Evolutionary conservation across 2,329 filamentous ascomycete genomes (phyloP).

Genomic region (Penicillium concentricum): DNA sequence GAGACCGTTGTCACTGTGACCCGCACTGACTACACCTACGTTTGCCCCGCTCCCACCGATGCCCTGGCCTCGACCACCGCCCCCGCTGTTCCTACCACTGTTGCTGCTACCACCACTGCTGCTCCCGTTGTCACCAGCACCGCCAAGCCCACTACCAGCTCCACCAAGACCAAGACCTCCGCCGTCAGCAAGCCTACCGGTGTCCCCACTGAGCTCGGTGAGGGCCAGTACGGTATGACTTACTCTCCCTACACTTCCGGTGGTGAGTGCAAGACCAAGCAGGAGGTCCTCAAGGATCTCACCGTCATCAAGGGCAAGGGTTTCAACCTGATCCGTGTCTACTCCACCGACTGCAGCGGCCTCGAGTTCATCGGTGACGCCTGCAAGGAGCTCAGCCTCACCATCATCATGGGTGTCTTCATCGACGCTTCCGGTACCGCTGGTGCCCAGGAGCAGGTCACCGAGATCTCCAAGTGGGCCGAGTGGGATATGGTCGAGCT

Average conservation of each 20-base stretch:
- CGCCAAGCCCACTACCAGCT: constrained; percentile 9
- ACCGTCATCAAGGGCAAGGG: constrained; percentile 61
- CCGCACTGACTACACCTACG: constrained; percentile 65
- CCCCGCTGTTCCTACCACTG: background rate
- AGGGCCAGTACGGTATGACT: constrained; percentile 67
- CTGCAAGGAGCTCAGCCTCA: constrained; percentile 64
- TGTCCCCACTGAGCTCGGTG: constrained; percentile 31
- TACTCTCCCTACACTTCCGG: constrained; percentile 70
- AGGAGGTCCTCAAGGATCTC: constrained; percentile 62
- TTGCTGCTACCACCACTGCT: constrained; percentile 15
- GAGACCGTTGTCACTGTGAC: constrained; percentile 67
- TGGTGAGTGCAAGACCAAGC: constrained; percentile 62
- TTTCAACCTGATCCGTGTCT: constrained; percentile 74
- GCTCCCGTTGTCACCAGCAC: constrained; percentile 12
- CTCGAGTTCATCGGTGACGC: constrained; percentile 73
- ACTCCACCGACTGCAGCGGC: constrained; percentile 87
- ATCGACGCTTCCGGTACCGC: constrained; percentile 64
- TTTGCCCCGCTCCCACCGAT: constrained; percentile 65
- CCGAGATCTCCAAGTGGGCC: constrained; percentile 68
- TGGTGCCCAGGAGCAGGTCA: constrained; percentile 70
- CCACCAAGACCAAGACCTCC: constrained; percentile 17
- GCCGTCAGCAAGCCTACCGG: background rate
- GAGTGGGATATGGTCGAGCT: constrained; percentile 75
- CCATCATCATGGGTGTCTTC: constrained; percentile 85
- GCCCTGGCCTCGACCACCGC: constrained; percentile 31